Evolutionary conservation across 257 asterid species (phyloP).

Genomic region (Nicotiana obtusifolia): DNA sequence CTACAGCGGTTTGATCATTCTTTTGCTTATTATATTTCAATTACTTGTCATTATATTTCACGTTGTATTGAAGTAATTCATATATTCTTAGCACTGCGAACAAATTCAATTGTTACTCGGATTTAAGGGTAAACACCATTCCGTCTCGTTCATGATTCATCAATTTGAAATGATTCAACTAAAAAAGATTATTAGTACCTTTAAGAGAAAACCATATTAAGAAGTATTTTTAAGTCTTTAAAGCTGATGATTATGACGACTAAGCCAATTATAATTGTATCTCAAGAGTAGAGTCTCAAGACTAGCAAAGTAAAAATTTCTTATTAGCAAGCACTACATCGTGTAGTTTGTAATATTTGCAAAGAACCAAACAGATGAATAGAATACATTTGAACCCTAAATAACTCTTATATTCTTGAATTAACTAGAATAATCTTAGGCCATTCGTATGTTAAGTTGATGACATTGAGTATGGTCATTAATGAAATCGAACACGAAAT

Average conservation of each 20-base stretch:
- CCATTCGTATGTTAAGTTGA: no score
- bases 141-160: not conserved
- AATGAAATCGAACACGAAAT: not conserved
- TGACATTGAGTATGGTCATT: not conserved
- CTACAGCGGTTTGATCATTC: no score
- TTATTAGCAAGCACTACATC: not conserved
- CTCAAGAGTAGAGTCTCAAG: not conserved
- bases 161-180: not conserved
- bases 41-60: no score
- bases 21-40: no score
- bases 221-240: not conserved
- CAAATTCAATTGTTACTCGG: no score
- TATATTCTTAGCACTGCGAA: no score
- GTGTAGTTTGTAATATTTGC: not conserved
- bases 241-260: not conserved
- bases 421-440: no score
- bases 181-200: not conserved
- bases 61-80: no score
- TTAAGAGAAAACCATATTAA: not conserved
- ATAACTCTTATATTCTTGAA: not conserved
- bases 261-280: not conserved
- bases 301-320: not conserved
- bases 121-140: no score
- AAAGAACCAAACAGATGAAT: not conserved
- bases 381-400: not conserved